Evolutionary conservation across 2,329 filamentous ascomycete species (phyloP), one percentile per base, ranked within the genome.

Genomic region (Dactylellina sp.): DNA sequence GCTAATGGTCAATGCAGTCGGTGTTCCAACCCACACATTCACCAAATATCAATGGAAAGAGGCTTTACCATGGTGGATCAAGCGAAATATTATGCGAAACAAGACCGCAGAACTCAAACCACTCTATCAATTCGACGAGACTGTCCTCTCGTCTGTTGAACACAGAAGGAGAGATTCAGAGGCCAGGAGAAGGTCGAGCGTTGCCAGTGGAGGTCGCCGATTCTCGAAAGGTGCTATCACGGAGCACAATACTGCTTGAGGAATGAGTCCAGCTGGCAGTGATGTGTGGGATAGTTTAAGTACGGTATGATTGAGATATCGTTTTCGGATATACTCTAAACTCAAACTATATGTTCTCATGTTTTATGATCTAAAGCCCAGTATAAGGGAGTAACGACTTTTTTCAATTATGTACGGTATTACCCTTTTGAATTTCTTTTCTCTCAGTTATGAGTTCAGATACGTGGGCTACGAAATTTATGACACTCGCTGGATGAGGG

Each of bases 31-130:
- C 5, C 80, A 84, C 20, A 84, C 82, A 56, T 87, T 87, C 77
- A 84, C 85, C 79, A 81, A 80, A 64, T 89, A 89, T 75, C 87
- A 89, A 78, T 75, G 85, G 9, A 84, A 81, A 75, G 84, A 85
- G 75, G 84, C 83, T 0, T 79, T 89, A 22, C 88, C 88, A 0
- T 90, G 84, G 81, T 89, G 86, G 85, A 79, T 87, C 77, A 87
- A 84, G 78, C 83, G 85, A 16, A 88, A 85, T 79, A 79, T 90
- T 22, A 78, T 89, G 44, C 82, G 84, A 42, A 82, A 83, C 72
- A 85, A 84, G 76, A 79, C 82, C 12, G 83, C 83, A 5, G 78
- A 79, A 46, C 79, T 86, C 14, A 82, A 84, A 77, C 83, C 84
- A 20, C 80, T 88, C 24, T 88, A 87, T 79, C 81, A 84, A 25